These are phyloP conservation scores for Curvularia spicifera DNA, from an alignment of 2,329 filamentous ascomycete species.

Conservation along the genomic window DNA sequence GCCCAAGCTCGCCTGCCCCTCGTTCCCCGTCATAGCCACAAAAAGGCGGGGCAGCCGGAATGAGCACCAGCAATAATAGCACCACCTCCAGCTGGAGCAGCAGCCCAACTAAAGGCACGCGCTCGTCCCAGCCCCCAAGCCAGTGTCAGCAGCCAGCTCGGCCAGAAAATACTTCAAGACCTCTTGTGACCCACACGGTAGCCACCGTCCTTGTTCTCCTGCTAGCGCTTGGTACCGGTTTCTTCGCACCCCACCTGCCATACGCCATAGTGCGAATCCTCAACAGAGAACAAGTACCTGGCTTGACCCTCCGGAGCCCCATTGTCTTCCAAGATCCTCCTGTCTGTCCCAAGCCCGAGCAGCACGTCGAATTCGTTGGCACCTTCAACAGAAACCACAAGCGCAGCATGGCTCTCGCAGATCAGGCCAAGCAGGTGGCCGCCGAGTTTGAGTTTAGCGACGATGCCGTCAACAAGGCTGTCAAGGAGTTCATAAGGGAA, in stretches of 20 bases:
- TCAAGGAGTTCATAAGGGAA: conserved; percentile 84
- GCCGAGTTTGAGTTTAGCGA: conserved; percentile 85
- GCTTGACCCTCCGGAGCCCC: conserved; percentile 34
- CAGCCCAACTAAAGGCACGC: conserved; percentile 25
- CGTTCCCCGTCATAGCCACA: conserved; percentile 29
- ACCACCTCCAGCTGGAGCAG: conserved; percentile 3
- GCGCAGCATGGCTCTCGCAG: conserved; percentile 61
- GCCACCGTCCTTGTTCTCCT: conserved; percentile 42
- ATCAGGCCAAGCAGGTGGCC: conserved; percentile 80
- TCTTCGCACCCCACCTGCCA: conserved; percentile 48
- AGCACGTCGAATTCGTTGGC: conserved; percentile 37
- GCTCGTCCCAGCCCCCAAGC: conserved; percentile 9
- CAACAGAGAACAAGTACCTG: conserved; percentile 30
- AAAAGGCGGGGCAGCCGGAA: conserved; percentile 25
- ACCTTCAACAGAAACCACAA: conserved; percentile 46
- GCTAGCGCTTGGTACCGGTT: conserved; percentile 44
- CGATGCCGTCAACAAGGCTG: conserved; percentile 77
- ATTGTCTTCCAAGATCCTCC: conserved; percentile 34
- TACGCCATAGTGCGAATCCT: conserved; percentile 39
- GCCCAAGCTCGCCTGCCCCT: conserved; percentile 22
- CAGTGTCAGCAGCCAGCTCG: conserved; percentile 4
- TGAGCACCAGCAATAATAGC: background rate
- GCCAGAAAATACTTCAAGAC: conserved; percentile 9
- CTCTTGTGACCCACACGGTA: conserved; percentile 29
- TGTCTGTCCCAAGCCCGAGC: conserved; percentile 39